A percentile compares a stretch with the other conserved stretches of the same genome.
phyloP scores from a whole-genome alignment of 805 yeast species.

The Teunomyces kruisii region DNA sequence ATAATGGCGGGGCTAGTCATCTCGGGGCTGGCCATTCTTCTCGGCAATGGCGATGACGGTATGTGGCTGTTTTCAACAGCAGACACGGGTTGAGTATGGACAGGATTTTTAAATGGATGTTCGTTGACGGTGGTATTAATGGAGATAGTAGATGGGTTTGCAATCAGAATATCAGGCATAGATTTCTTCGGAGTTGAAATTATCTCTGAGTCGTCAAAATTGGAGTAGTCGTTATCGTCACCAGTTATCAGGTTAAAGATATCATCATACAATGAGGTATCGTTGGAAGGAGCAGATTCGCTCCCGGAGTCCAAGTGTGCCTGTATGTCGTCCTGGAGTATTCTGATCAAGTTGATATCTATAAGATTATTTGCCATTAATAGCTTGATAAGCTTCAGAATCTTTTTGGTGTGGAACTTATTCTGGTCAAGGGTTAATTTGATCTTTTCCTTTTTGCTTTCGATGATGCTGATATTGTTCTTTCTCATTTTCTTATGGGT shows the following conservation, averaged over 20 bases:
- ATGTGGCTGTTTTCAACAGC: not conserved
- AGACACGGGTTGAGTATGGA: not conserved
- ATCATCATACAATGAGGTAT: constrained; percentile 43
- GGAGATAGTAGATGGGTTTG: not conserved
- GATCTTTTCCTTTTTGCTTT: constrained; percentile 42
- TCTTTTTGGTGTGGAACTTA: constrained; percentile 38
- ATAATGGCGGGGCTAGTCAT: constrained; percentile 39
- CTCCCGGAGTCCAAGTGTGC: constrained; percentile 38
- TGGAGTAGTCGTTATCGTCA: constrained; percentile 11
- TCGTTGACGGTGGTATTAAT: not conserved
- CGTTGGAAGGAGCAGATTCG: constrained; percentile 38
- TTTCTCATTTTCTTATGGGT: constrained; percentile 39
- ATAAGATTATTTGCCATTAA: constrained; percentile 26
- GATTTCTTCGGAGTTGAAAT: constrained; percentile 7
- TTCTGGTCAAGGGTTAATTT: constrained; percentile 29
- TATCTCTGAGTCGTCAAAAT: constrained; percentile 13
- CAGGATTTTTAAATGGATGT: not conserved
- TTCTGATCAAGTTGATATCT: constrained; percentile 30
- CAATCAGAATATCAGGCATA: not conserved
- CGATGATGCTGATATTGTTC: constrained; percentile 34
- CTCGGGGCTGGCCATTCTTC: constrained; percentile 22
- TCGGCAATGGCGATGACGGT: constrained; percentile 10
- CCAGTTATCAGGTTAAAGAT: constrained; percentile 23
- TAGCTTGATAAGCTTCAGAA: constrained; percentile 29
- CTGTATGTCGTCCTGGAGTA: constrained; percentile 40